These are phyloP conservation scores for Diplodia seriata DNA, from an alignment of 2,329 filamentous ascomycete species.

Conservation along the genomic window DNA sequence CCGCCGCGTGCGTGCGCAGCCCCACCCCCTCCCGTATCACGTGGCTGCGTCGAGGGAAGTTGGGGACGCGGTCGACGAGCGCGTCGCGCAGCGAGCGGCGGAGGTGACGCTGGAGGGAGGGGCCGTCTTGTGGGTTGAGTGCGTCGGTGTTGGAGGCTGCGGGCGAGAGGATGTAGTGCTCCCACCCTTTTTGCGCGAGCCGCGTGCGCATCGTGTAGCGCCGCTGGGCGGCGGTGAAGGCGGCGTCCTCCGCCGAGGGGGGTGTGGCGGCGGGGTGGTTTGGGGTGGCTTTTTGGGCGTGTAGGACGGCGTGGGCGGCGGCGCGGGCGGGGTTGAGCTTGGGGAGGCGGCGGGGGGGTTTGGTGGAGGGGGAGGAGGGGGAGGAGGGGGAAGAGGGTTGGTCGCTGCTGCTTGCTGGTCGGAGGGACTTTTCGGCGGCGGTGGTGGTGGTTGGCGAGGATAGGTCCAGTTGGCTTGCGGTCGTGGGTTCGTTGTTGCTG, in stretches of 20 bases:
- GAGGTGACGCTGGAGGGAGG: background rate
- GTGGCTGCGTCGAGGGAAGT: constrained; percentile 12
- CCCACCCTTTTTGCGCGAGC: constrained; percentile 11
- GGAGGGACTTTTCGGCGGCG: background rate
- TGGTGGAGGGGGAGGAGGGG: background rate
- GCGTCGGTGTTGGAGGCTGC: background rate
- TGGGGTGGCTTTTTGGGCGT: background rate
- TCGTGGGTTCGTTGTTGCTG: background rate
- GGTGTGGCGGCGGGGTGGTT: background rate
- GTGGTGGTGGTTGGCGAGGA: background rate
- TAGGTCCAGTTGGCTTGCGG: constrained; percentile 6
- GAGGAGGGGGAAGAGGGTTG: background rate
- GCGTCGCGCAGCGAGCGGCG: background rate
- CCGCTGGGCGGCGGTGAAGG: background rate
- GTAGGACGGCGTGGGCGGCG: background rate
- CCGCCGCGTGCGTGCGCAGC: constrained; percentile 19
- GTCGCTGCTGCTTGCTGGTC: background rate
- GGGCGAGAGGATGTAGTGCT: constrained; percentile 3
- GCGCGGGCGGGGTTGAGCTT: constrained; percentile 9
- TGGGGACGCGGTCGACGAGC: constrained; percentile 9
- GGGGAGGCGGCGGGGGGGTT: background rate
- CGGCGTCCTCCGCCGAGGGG: background rate
- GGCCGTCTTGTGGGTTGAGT: background rate
- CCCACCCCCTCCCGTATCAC: background rate
- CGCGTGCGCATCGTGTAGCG: constrained; percentile 13